Conservation (phyloP, 768 basidiomycete species). For the Podaxis pistillaris region DNA sequence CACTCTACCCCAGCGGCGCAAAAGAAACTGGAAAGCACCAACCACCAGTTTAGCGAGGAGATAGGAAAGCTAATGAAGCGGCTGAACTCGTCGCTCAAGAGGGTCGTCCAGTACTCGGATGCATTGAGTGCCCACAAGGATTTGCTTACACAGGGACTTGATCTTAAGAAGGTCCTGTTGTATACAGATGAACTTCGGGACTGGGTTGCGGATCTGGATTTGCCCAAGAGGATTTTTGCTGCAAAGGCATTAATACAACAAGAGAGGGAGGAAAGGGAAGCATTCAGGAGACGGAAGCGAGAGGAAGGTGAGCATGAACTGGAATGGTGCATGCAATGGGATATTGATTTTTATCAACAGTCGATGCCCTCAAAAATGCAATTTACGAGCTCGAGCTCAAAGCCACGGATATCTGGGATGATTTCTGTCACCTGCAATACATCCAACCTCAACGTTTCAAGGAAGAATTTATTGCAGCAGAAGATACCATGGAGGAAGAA, state of each 20-base stretch:
- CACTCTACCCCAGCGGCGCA: conserved; percentile 12
- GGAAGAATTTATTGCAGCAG: not conserved
- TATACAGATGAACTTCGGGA: conserved; percentile 16
- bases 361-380: not conserved
- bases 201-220: conserved; percentile 15
- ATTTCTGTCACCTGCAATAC: conserved; percentile 1
- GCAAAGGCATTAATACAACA: not conserved
- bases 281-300: not conserved
- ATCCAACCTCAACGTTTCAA: not conserved
- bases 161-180: conserved; percentile 14
- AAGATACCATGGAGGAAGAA: conserved; percentile 6
- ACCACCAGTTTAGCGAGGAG: conserved; percentile 6
- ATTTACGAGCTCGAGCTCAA: conserved; percentile 7
- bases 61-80: conserved; percentile 2
- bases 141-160: conserved; percentile 2
- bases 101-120: conserved; percentile 11
- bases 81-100: conserved; percentile 2
- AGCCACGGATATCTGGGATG: conserved; percentile 12
- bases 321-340: not conserved
- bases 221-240: conserved; percentile 5
- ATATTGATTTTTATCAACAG: not conserved
- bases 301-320: conserved; percentile 1
- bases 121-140: conserved; percentile 8
- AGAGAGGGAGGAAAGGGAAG: not conserved
- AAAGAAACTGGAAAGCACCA: conserved; percentile 11